Conservation (phyloP, 2,329 filamentous ascomycete species). For the Stagonosporopsis cucurbitacearum region DNA sequence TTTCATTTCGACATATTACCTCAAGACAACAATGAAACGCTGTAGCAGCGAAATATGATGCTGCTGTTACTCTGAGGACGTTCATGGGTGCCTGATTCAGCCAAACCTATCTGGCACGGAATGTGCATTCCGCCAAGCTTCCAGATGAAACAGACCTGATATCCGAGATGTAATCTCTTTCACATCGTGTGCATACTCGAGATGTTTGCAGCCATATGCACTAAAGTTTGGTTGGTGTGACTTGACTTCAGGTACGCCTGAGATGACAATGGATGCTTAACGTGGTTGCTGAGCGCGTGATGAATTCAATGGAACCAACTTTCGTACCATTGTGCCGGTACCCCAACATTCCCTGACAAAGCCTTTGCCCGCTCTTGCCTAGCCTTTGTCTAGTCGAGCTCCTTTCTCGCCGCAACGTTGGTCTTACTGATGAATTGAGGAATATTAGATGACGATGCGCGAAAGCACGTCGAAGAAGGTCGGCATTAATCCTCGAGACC, state of each 20-base stretch:
- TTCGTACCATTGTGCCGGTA: neutral
- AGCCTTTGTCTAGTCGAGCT: neutral
- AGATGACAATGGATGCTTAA: neutral
- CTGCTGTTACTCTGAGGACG: neutral
- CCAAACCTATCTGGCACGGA: neutral
- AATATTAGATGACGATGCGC: neutral
- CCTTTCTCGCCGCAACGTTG: neutral
- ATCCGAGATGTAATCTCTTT: neutral
- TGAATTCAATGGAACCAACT: conserved; percentile 1
- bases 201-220: conserved; percentile 12
- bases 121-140: conserved; percentile 5
- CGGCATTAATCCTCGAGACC: neutral
- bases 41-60: neutral
- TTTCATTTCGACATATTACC: neutral
- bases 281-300: conserved; percentile 7
- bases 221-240: conserved; percentile 2
- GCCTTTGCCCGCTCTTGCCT: neutral
- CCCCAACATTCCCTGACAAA: neutral
- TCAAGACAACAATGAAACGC: conserved; percentile 1
- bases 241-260: conserved; percentile 4
- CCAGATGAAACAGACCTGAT: neutral
- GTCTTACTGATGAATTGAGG: neutral
- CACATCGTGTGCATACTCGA: neutral
- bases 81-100: neutral
- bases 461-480: neutral